phyloP scores from a whole-genome alignment of 371 early-diverging fungal genomes.

The Mucor saturninus region DNA sequence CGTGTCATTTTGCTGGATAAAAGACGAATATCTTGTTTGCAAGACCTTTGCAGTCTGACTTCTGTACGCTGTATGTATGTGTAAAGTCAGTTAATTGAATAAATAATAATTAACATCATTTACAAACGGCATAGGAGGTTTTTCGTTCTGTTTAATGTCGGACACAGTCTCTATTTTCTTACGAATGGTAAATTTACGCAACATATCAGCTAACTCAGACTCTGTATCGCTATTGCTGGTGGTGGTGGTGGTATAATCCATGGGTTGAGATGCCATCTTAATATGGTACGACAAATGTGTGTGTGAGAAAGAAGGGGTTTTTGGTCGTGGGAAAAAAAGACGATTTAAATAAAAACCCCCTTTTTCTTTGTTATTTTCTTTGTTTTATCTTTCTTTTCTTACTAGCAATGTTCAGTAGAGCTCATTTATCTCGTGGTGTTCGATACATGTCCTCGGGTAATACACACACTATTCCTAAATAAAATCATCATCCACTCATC shows the following conservation, averaged over 20 bases:
- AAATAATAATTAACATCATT: neutral
- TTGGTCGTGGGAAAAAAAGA: slow-evolving; percentile 5
- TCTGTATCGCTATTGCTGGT: neutral
- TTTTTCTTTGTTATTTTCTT: neutral
- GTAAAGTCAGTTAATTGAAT: neutral
- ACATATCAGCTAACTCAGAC: neutral
- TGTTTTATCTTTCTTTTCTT: slow-evolving; percentile 3
- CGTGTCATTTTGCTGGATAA: slow-evolving; percentile 13
- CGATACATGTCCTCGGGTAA: slow-evolving; percentile 25
- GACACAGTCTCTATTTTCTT: too few species aligned
- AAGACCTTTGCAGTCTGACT: slow-evolving; percentile 6
- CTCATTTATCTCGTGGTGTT: slow-evolving; percentile 3
- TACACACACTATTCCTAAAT: too few species aligned
- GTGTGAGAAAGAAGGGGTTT: neutral
- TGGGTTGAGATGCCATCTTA: neutral
- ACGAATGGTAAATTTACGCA: neutral
- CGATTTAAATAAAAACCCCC: neutral
- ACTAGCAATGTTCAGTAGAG: neutral
- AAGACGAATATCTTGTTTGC: slow-evolving; percentile 12
- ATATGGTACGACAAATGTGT: neutral
- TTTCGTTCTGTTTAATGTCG: neutral
- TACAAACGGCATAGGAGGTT: neutral
- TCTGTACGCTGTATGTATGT: neutral
- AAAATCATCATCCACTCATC: neutral
- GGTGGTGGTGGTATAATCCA: neutral